phyloP scores from a whole-genome alignment of 257 asterid genomes.

The Fraxinus quadrangulata region DNA sequence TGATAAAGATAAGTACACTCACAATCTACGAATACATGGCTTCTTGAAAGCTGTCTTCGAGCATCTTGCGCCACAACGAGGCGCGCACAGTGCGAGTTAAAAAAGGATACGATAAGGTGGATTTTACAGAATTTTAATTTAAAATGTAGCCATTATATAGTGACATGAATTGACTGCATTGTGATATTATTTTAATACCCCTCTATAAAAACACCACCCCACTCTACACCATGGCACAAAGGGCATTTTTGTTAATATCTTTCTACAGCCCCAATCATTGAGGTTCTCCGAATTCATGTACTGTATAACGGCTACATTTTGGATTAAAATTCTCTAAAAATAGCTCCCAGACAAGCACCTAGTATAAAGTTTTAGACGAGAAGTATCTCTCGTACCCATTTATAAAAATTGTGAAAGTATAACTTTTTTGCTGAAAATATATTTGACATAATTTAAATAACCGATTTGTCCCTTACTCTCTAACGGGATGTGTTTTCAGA shows the following conservation, averaged over 20 bases:
- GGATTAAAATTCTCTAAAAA: no score
- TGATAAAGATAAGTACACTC: background rate
- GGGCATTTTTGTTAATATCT: no score
- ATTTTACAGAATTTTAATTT: no score
- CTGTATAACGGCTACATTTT: no score
- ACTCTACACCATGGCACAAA: no score
- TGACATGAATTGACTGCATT: no score
- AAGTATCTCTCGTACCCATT: background rate
- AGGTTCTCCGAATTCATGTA: no score
- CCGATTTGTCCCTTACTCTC: background rate
- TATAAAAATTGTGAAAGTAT: background rate
- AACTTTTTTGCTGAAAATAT: background rate
- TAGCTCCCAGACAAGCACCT: no score
- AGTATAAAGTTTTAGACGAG: background rate
- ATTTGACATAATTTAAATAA: background rate
- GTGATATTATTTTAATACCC: no score
- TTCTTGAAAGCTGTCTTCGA: conserved; percentile 79
- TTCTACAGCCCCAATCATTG: no score
- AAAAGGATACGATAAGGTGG: background rate
- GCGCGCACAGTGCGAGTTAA: conserved; percentile 50
- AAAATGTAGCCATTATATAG: no score
- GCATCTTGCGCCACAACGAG: conserved; percentile 54
- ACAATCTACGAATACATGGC: conserved; percentile 46
- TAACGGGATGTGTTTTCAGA: background rate
- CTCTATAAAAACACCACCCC: no score